Base-by-base conservation (phyloP, 768 basidiomycete species). In the Boletus subparvulus region DNA sequence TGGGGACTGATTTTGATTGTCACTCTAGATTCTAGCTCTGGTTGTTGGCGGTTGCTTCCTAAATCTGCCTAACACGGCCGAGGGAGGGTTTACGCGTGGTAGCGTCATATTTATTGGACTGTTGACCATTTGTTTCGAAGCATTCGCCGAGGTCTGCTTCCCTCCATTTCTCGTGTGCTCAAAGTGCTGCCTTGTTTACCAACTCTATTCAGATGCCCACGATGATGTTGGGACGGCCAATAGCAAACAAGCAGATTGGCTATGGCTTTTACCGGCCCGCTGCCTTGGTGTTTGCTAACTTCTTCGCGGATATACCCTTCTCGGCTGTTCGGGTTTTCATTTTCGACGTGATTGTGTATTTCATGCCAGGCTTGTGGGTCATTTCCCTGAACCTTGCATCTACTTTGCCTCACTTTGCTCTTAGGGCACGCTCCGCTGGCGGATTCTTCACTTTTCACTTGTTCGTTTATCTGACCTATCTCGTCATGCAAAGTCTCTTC, bases 61-160 rank as follows among this genome's bases (percentile, higher is more conserved):
- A 65, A 83, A 87, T 47, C 80, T 88, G 47, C 89, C 91, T 2
- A 65, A 79, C 14, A 86, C 88, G 0, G 83, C 93, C 7, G 79
- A 81, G 41, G 94, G 94, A 33, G 90, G 87, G 0, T 97, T 97
- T 74, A 93, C 92, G 26, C 84, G 93, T 59, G 92, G 91, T 45
- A 80, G 89, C 72, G 83, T 93, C 32, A 81, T 95, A 50, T 94
- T 94, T 69, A 72, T 79, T 39, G 84, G 83, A 16, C 70, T 91
- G 55, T 70, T 94, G 43, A 82, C 84, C 0, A 85, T 83, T 45
- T 82, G 82, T 66, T 75, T 91, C 51, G 85, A 90, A 63, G 87
- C 87, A 0, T 90, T 90, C 62, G 80, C 82, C 45, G 90, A 88
- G 77, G 80, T 84, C 69, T 28, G 72, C 69, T 50, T 66, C 61